Evolutionary conservation across 1,284 basidiomycete species (phyloP), one percentile per base, ranked within the genome.

Genomic region (Phellinidium pouzarii): DNA sequence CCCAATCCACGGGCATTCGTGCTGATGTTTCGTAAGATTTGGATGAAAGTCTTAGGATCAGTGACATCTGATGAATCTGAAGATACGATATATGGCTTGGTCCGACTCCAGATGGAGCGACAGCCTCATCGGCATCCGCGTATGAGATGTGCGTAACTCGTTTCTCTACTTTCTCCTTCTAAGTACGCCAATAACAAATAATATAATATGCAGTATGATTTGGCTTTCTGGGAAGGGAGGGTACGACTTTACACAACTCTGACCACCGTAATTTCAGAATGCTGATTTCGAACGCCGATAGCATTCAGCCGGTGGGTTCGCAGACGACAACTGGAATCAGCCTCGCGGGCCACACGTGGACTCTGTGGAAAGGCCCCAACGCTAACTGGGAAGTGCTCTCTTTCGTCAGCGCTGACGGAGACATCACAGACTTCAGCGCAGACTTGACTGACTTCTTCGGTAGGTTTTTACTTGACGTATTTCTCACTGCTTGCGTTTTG

Each of bases 71-170:
- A 23, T 22, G 17, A 14, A 47, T 4, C 5, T 11, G 7, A 11
- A 77, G 75, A 4, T 80, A 80, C 55, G 78, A 80, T 58, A 77
- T 81, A 50, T 81, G 79, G 79, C 63, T 71, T 22, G 78, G 78
- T 17, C 64, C 59, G 3, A 64, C 73, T 3, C 59, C 68, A 4
- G 64, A 70, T 9, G 78, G 78, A 42, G 56, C 61, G 1, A 73
- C 78, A 8, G 78, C 78, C 0, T 70, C 75, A 1, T 58, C 64
- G 7, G 69, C 73, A 3, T 79, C 78, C 8, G 74, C 73, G 0
- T 80, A 70, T 58, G 79, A 80, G 60, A 78, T 80, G 78, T 78
- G 62, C 38, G 74, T 51, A 3, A 1, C 9, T 12, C n/a, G n/a
- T n/a, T n/a, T n/a, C n/a, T 19, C 3, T 25, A 27, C 2, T 27